Conservation (phyloP, 441 rosid species). For the Gossypium schwendimanii region DNA sequence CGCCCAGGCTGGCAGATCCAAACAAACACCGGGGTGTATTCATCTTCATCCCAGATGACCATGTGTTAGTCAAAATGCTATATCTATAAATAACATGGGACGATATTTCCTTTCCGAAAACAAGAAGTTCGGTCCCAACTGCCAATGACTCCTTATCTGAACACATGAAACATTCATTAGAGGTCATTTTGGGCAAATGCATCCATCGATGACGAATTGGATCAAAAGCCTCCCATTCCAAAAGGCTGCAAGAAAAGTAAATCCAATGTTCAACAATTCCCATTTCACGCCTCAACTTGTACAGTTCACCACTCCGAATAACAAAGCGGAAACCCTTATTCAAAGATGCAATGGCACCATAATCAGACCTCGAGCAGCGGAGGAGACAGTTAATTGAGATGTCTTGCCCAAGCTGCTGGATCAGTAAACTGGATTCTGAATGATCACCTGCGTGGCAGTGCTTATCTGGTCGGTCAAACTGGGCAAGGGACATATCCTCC, state of each 20-base stretch:
- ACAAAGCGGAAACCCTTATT: slow-evolving; percentile 44
- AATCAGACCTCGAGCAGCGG: slow-evolving; percentile 62
- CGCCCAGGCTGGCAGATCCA: slow-evolving; percentile 65
- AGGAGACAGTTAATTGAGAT: slow-evolving; percentile 52
- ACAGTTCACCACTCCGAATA: slow-evolving; percentile 53
- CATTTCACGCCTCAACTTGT: slow-evolving; percentile 43
- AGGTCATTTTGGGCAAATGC: slow-evolving; percentile 55
- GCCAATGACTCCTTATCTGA: slow-evolving; percentile 78
- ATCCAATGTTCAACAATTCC: slow-evolving; percentile 71
- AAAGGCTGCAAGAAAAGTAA: slow-evolving; percentile 58
- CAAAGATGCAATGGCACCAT: slow-evolving; percentile 44
- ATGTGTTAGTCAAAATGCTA: slow-evolving; percentile 50
- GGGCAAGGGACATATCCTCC: slow-evolving; percentile 9
- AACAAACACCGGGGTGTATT: slow-evolving; percentile 70
- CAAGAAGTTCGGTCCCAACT: slow-evolving; percentile 74
- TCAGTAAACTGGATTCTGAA: slow-evolving; percentile 41
- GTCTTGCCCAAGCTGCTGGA: slow-evolving; percentile 54
- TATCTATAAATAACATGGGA: slow-evolving; percentile 50
- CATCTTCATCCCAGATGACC: slow-evolving; percentile 63
- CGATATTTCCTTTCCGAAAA: slow-evolving; percentile 63
- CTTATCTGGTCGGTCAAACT: background rate
- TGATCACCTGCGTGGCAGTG: slow-evolving; percentile 11
- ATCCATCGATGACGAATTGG: slow-evolving; percentile 53
- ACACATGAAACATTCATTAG: slow-evolving; percentile 54
- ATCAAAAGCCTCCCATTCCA: slow-evolving; percentile 75